Evolutionary conservation across 2,329 filamentous ascomycete species (phyloP), one percentile per base, ranked within the genome.

Genomic region (Fusarium annulatum): DNA sequence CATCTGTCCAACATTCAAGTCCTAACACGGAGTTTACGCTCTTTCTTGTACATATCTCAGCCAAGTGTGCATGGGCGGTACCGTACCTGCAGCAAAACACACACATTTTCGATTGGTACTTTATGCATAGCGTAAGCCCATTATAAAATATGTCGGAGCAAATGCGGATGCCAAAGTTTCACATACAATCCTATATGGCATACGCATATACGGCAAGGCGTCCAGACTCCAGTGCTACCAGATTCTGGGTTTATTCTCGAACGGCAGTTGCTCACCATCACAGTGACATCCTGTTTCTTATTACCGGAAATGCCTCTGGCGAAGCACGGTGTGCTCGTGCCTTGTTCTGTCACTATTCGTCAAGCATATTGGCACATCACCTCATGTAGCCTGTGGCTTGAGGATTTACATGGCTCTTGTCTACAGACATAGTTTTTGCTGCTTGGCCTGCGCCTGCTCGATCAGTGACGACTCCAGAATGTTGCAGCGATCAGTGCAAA

Each of bases 51-150:
- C 43, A 42, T 19, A 63, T 53, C 18, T 60, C 63, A 48, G 34
- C 28, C 63, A 67, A 61, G 57, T 57, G 38, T 51, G 59, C 8
- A 53, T 45, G 30, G 51, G 48, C 52, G 75, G 75, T 77, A 74
- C 75, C 71, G 75, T 77, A 71, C 75, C 75, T 77, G 75, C 75
- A 77, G 73, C 68, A 71, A 61, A 64, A 70, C 67, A 72, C 64
- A 76, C 67, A 67, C 70, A 19, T 69, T 71, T 76, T 56, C 33
- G 43, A 52, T 67, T 56, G 53, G 51, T 46, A 36, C 63, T 45
- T 60, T 41, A 71, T 61, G 49, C 43, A 66, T 59, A 39, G 48
- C 62, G 41, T 61, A 60, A 57, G 38, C 43, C 52, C 69, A 53
- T 56, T 28, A 41, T 26, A 41, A 57, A 48, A 60, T 59, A 26